Evolutionary conservation across 768 basidiomycete species (phyloP).

Genomic region (Lactarius pseudohatsudake): DNA sequence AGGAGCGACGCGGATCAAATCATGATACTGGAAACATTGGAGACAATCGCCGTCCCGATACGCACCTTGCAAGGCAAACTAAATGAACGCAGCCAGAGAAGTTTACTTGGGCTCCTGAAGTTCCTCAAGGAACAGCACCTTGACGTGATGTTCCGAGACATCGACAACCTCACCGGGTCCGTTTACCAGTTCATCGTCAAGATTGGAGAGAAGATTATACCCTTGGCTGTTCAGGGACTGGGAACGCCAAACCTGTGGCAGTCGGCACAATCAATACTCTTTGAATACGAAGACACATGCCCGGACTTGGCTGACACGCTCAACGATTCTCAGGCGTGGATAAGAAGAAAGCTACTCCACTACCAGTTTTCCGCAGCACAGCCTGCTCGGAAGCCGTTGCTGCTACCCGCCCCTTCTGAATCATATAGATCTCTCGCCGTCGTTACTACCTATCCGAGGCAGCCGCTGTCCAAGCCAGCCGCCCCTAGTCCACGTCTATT

Average conservation of each 20-base stretch:
- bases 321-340: not conserved
- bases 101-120: constrained; percentile 1
- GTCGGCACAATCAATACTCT: not conserved
- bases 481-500: not conserved
- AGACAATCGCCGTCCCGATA: not conserved
- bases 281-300: constrained; percentile 2
- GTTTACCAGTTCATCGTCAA: not conserved
- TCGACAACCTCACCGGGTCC: constrained; percentile 1
- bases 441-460: not conserved
- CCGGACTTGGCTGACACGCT: not conserved
- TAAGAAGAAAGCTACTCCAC: not conserved
- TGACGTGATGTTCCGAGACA: constrained; percentile 1
- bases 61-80: not conserved
- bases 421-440: not conserved
- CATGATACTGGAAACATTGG: not conserved
- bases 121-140: constrained; percentile 1
- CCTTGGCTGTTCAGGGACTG: not conserved
- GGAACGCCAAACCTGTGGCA: constrained; percentile 3
- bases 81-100: constrained; percentile 1
- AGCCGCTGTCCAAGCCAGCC: not conserved
- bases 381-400: not conserved
- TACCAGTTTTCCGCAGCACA: not conserved
- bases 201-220: constrained; percentile 1
- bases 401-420: not conserved
- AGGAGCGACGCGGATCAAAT: constrained; percentile 4